phyloP scores from a whole-genome alignment of 192 early-diverging fungal species.

The Backusella sp. region DNA sequence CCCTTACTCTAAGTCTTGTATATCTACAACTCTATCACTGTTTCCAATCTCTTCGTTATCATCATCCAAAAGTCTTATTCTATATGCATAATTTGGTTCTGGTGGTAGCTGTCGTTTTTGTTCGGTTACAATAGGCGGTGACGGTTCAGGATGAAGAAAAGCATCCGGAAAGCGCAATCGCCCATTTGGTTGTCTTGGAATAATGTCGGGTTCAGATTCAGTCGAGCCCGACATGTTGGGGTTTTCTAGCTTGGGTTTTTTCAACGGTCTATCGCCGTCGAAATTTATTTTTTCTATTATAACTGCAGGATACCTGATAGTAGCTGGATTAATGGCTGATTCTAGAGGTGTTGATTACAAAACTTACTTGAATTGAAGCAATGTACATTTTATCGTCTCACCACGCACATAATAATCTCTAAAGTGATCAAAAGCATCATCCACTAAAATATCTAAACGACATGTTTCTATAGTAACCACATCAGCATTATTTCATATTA shows the following conservation, averaged over 20 bases:
- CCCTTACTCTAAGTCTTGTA: constrained; percentile 5
- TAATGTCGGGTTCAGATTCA: neutral
- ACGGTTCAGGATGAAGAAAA: constrained; percentile 11
- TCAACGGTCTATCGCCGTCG: neutral
- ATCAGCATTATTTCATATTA: neutral
- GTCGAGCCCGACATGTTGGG: neutral
- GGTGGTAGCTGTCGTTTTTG: neutral
- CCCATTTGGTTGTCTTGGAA: constrained; percentile 18
- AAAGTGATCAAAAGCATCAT: constrained; percentile 50
- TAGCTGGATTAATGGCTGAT: neutral
- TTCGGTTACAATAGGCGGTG: neutral
- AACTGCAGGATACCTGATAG: constrained; percentile 19
- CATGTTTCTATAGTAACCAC: constrained; percentile 39
- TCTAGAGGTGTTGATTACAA: neutral
- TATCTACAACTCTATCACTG: neutral
- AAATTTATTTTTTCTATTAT: constrained; percentile 16
- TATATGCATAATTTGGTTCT: neutral
- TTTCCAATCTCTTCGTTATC: neutral
- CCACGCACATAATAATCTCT: constrained; percentile 41
- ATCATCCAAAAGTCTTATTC: neutral
- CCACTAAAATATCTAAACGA: constrained; percentile 55
- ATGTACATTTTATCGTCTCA: constrained; percentile 49
- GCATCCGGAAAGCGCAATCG: constrained; percentile 20
- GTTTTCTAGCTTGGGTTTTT: neutral
- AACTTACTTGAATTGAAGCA: constrained; percentile 34